Base-by-base conservation (phyloP, 805 yeast genomes). In the Pichia thaimueangensis region DNA sequence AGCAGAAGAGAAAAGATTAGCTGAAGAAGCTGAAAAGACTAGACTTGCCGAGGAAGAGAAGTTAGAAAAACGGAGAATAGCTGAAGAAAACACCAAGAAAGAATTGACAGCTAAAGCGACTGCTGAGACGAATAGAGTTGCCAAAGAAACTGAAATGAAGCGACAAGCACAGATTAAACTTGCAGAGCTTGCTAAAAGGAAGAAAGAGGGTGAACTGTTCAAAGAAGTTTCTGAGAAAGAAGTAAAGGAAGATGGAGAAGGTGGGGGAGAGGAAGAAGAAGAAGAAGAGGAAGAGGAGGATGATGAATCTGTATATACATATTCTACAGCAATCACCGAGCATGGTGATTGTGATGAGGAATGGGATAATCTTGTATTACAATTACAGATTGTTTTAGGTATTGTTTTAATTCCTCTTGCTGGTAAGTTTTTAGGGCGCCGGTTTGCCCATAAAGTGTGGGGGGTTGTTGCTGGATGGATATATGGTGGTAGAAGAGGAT, bases 301-400 rank as follows among this genome's bases (percentile, higher is more conserved):
- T 19, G 57, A 52, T 32, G 49, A 45, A 13, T 49, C 60, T 8
- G 51, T 56, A 15, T 62, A 62, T 45, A 62, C 64, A 3, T 62
- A 60, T 42, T 58, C 56, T 28, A 56, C 66, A 1, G 64, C 58
- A 31, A 20, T 57, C 11, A 40, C 59, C 19, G 24, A 31, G n/a
- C n/a, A n/a, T n/a, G 37, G 47, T 11, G 30, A 36, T 29, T 47
- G 75, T 28, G 84, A 80, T 51, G 70, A 76, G 49, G 86, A 82
- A 52, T 82, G 88, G 88, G 84, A 82, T 40, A 84, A 79, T 51
- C 78, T 82, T 28, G 47, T 82, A 37, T 63, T 64, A 35, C 88
- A 82, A 57, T 55, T 83, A 43, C 69, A 68, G 30, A 73, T 74
- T n/a, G 67, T 81, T 28, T 59, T 80, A 27, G 74, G 73, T 42